These are phyloP conservation scores for Euphorbia pulcherrima DNA, from an alignment of 345 rosid genomes.

Conservation along the genomic window DNA sequence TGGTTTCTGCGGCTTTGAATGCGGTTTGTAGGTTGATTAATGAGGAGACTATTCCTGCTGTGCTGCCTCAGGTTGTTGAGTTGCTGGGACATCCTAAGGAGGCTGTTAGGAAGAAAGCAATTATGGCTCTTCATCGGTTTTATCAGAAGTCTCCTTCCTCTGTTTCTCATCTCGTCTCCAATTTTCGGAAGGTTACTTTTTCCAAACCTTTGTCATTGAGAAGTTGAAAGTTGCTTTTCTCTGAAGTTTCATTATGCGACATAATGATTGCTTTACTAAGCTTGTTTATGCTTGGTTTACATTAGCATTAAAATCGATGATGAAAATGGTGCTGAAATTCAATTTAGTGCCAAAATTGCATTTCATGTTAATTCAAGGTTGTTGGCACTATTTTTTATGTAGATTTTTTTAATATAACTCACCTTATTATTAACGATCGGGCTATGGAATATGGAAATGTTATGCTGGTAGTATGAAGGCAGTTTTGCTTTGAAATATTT, in stretches of 20 bases:
- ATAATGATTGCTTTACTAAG: not conserved
- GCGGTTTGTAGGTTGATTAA: constrained; percentile 89
- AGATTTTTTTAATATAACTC: not conserved
- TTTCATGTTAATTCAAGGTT: not conserved
- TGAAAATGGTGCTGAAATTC: not conserved
- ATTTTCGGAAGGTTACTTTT: constrained; percentile 68
- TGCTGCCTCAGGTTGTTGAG: constrained; percentile 86
- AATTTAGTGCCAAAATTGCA: not conserved
- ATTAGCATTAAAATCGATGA: not conserved
- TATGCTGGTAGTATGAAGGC: not conserved
- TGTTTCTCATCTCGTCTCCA: constrained; percentile 75
- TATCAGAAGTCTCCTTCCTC: constrained; percentile 87
- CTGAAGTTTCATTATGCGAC: not conserved
- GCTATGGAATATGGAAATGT: not conserved
- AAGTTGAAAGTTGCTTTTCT: not conserved
- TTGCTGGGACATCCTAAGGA: constrained; percentile 76
- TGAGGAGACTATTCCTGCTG: constrained; percentile 98
- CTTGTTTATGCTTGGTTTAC: not conserved
- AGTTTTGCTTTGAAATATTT: not conserved
- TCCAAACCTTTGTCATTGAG: not conserved
- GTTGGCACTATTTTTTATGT: not conserved
- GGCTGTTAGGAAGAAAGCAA: constrained; percentile 91
- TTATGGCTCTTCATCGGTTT: constrained; percentile 96
- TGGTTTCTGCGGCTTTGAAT: constrained; percentile 83
- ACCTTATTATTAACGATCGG: not conserved